Conservation (phyloP, 495 filamentous ascomycete species). For the Tetracladium marchalianum region DNA sequence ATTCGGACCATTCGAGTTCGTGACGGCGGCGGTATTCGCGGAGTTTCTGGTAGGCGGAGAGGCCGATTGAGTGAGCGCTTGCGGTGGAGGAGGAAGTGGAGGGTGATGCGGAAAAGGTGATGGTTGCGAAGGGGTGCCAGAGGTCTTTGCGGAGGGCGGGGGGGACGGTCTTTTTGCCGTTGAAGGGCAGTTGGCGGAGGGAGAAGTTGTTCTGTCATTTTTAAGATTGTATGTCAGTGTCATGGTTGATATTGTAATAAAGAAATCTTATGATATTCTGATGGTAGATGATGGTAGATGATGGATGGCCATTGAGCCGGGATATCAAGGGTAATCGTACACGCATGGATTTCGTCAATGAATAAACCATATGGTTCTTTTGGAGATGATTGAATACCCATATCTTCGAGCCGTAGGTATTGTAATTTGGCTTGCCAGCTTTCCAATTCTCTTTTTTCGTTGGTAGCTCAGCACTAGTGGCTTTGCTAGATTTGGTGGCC, state of each 20-base stretch:
- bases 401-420: constrained; percentile 54
- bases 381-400: constrained; percentile 75
- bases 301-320: neutral
- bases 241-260: no score
- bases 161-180: constrained; percentile 84
- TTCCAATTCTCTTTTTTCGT: constrained; percentile 4
- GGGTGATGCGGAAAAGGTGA: constrained; percentile 61
- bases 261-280: neutral
- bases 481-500: no score
- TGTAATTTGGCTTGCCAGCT: constrained; percentile 4
- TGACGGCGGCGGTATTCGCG: constrained; percentile 71
- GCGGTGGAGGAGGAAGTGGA: constrained; percentile 21
- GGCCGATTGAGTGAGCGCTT: constrained; percentile 41
- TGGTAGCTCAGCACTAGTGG: neutral
- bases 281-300: no score
- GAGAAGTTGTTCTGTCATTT: constrained; percentile 48
- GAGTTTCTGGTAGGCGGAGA: constrained; percentile 65
- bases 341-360: constrained; percentile 55
- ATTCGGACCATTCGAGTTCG: constrained; percentile 50
- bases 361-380: constrained; percentile 78
- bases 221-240: neutral
- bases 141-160: constrained; percentile 75
- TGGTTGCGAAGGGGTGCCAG: constrained; percentile 73
- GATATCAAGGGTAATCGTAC: constrained; percentile 32
- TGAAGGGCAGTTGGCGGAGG: constrained; percentile 70